Conservation (phyloP, 805 yeast genomes). For the Tetrapisispora fleetii region DNA sequence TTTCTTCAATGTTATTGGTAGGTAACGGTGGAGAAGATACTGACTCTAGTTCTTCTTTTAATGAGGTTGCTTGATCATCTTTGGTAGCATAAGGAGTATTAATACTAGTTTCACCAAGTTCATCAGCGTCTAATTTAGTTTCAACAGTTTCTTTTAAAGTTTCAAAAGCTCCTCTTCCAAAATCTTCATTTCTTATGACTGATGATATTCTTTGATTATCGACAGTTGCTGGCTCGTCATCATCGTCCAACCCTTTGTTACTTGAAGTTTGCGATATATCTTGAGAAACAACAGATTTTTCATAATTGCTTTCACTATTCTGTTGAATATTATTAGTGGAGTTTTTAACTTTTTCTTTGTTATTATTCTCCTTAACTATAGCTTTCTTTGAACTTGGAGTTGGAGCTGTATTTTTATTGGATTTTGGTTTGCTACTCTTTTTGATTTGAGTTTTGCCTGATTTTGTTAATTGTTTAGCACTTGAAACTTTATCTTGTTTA, state of each 20-base stretch:
- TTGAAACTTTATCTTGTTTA: slow-evolving; percentile 4
- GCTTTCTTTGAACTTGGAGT: neutral
- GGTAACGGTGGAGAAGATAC: too few relatives aligned
- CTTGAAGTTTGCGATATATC: neutral
- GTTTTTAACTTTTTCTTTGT: slow-evolving; percentile 2
- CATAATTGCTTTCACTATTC: neutral
- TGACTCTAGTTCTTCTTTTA: too few relatives aligned
- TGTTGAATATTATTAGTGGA: neutral
- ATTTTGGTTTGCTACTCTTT: neutral
- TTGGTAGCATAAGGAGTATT: too few relatives aligned
- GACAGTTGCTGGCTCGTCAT: neutral
- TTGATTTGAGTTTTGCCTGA: neutral
- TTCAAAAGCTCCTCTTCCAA: neutral
- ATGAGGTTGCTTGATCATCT: too few relatives aligned
- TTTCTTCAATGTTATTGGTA: too few relatives aligned
- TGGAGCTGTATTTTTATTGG: slow-evolving; percentile 2
- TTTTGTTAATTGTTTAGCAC: neutral
- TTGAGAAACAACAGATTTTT: neutral
- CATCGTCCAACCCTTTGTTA: neutral
- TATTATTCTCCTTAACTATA: too few relatives aligned
- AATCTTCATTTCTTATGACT: slow-evolving; percentile 8
- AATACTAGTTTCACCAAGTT: neutral
- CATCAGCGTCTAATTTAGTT: neutral
- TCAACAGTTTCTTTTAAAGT: too few relatives aligned
- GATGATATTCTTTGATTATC: slow-evolving; percentile 19